These are phyloP conservation scores for Cardamine resedifolia DNA, from an alignment of 345 rosid genomes.

Conservation along the genomic window DNA sequence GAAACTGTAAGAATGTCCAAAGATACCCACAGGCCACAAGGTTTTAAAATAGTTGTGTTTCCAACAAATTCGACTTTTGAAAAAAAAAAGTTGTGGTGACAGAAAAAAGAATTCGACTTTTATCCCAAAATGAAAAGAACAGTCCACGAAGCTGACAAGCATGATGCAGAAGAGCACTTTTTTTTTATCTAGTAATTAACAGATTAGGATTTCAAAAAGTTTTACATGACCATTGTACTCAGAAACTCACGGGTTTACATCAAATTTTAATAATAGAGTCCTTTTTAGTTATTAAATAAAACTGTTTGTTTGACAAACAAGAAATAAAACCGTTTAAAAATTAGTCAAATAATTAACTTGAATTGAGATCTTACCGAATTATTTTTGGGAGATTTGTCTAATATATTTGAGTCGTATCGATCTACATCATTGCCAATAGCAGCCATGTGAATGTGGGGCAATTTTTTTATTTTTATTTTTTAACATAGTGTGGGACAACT, in stretches of 20 bases:
- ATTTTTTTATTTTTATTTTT: too few species aligned
- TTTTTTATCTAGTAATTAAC: conserved; percentile 9
- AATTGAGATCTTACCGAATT: background rate
- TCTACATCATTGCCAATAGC: background rate
- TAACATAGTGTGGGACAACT: background rate
- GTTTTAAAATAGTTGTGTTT: background rate
- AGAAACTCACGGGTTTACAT: background rate
- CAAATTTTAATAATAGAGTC: background rate
- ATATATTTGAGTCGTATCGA: background rate
- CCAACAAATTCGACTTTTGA: background rate
- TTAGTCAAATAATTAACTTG: background rate
- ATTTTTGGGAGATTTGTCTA: background rate
- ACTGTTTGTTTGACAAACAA: too few species aligned
- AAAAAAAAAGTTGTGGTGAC: background rate
- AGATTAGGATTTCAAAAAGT: background rate
- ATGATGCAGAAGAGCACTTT: conserved; percentile 19
- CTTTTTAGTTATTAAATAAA: background rate
- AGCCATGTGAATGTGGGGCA: conserved; percentile 27
- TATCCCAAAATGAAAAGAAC: background rate
- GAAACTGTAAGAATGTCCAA: background rate
- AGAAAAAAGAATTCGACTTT: background rate
- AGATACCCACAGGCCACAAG: background rate
- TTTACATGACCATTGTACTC: background rate
- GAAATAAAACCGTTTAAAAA: background rate
- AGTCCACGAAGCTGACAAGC: conserved; percentile 10